A percentile compares a stretch with the other conserved stretches of the same genome.
phyloP scores from a whole-genome alignment of 257 asterid species.

The Petrea volubilis region DNA sequence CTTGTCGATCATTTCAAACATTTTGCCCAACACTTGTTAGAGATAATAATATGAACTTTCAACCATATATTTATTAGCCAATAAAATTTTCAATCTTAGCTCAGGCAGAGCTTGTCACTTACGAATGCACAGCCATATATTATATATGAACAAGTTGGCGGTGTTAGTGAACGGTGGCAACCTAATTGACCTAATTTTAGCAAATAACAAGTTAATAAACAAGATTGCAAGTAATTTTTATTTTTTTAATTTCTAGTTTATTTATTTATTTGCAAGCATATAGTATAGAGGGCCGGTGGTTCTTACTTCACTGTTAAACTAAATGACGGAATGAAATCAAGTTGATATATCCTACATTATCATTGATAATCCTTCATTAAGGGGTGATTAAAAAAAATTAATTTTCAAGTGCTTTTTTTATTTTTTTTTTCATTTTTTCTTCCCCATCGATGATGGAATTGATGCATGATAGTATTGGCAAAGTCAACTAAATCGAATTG shows the following conservation, averaged over 20 bases:
- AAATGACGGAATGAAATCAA: neutral
- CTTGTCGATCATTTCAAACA: no score
- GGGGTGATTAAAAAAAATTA: neutral
- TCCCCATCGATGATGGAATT: neutral
- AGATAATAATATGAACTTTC: no score
- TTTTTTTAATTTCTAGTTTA: no score
- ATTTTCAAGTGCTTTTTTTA: neutral
- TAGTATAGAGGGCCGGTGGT: neutral
- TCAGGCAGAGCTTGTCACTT: no score
- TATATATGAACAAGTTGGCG: neutral
- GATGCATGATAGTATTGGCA: neutral
- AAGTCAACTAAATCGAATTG: conserved; percentile 15
- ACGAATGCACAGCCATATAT: no score
- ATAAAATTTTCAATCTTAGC: no score
- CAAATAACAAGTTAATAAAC: neutral
- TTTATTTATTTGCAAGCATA: no score
- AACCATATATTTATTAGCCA: no score
- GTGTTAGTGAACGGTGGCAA: neutral
- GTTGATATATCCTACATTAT: neutral
- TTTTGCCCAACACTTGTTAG: no score
- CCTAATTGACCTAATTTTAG: neutral
- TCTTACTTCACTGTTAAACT: neutral
- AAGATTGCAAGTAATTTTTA: no score
- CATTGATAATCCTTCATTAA: no score
- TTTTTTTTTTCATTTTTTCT: neutral